Base-by-base conservation (phyloP, 148 eudicot genomes). In the Salicornia ramosissima region DNA sequence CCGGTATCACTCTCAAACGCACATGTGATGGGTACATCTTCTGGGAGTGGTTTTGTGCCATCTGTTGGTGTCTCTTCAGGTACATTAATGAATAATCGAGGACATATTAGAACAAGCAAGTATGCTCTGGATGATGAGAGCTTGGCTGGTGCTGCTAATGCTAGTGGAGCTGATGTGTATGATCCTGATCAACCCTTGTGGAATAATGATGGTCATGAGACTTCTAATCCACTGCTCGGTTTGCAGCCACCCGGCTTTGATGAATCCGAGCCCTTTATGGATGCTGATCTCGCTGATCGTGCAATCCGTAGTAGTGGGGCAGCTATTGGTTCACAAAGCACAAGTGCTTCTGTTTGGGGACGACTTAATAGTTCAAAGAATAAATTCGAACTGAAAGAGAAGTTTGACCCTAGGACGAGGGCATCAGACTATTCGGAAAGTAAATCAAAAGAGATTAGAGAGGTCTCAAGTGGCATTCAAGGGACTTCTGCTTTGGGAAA, bases 121-220 rank as follows among this genome's bases (percentile, higher is more conserved):
- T 59, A 74, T 75, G 77, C 81, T 74, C 42, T 67, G 60, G 76
- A 47, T 74, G 88, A 78, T 68, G 88, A 76, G 79, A 80, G 71
- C 67, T 78, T 78, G n/a, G 57, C 71, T 34, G 80, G 76, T 68
- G 71, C 78, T 72, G 67, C 73, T 70, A 78, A 71, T 71, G 79
- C 74, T 2, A 73, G 77, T 68, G 96, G 87, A 62, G 80, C 95
- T 77, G 98, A 93, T 80, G 83, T 90, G 28, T 93, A 93, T 77
- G 96, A 93, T 80, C 98, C 98, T 74, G 98, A 93, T 82, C 92
- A 93, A 83, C 98, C 98, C 53, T 76, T 90, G 56, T 93, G 96
- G 95, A 77, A 79, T 65, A 88, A 80, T 80, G 85, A 86, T 81
- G 36, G 77, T 73, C 77, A 84, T 25, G 86, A 78, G 69, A 74